Conservation (phyloP, 2,329 filamentous ascomycete species). For the Polytolypa hystricis region DNA sequence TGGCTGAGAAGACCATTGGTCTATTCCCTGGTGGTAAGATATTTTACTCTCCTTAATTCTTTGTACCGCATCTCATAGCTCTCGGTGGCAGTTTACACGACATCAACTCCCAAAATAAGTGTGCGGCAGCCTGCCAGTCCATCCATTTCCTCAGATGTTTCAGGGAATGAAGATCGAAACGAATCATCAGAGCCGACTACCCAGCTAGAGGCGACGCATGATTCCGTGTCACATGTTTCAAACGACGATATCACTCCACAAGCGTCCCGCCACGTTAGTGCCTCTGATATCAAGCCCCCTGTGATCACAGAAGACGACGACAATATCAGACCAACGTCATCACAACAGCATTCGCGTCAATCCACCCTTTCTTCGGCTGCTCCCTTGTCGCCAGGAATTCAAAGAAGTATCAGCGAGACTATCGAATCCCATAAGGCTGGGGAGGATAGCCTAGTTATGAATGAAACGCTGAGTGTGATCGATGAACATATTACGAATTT, state of each 20-base stretch:
- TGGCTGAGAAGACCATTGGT: slow-evolving; percentile 31
- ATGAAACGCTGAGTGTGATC: slow-evolving; percentile 90
- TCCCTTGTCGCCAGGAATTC: slow-evolving; percentile 26
- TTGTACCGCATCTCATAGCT: slow-evolving; percentile 18
- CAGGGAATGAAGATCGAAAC: neutral
- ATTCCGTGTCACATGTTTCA: slow-evolving; percentile 17
- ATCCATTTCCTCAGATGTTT: slow-evolving; percentile 5
- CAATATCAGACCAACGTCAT: slow-evolving; percentile 11
- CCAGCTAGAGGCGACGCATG: slow-evolving; percentile 10
- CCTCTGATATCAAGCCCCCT: slow-evolving; percentile 19
- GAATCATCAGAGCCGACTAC: neutral
- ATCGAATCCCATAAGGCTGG: slow-evolving; percentile 39
- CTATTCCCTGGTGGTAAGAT: slow-evolving; percentile 38
- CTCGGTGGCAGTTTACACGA: slow-evolving; percentile 19
- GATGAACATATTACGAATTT: slow-evolving; percentile 94
- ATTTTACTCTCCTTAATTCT: neutral
- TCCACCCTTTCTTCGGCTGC: slow-evolving; percentile 26
- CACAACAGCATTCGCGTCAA: slow-evolving; percentile 21
- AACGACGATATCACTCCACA: slow-evolving; percentile 31
- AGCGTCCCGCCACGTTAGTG: slow-evolving; percentile 28
- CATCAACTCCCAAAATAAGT: slow-evolving; percentile 13
- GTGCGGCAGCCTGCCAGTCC: slow-evolving; percentile 8
- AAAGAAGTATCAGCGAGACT: slow-evolving; percentile 35
- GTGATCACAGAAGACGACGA: slow-evolving; percentile 13
- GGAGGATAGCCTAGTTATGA: slow-evolving; percentile 68